Conservation (phyloP, 2,329 filamentous ascomycete genomes). For the Ceratocystis destructans region DNA sequence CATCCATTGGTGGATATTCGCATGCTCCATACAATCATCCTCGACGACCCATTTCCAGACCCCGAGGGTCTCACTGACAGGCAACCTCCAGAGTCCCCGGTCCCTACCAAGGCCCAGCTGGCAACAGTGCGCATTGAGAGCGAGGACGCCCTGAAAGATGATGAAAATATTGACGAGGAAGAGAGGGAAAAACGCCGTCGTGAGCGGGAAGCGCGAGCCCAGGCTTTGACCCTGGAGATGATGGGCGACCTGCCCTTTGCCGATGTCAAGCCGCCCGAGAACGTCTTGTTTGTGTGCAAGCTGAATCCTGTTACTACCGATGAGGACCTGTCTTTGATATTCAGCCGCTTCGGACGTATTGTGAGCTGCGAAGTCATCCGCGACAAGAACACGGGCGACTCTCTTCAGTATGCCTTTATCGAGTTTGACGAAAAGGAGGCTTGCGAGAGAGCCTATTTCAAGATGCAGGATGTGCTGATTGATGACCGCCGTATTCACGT, state of each 20-base stretch:
- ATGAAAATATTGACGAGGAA: conserved; percentile 60
- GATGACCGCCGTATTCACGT: conserved; percentile 97
- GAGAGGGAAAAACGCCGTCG: conserved; percentile 65
- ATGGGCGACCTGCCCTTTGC: conserved; percentile 95
- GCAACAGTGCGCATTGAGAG: conserved; percentile 85
- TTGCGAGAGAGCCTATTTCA: conserved; percentile 92
- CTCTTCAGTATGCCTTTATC: conserved; percentile 93
- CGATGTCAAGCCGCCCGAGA: conserved; percentile 93
- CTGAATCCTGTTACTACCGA: conserved; percentile 93
- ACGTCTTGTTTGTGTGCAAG: conserved; percentile 96
- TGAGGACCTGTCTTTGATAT: conserved; percentile 88
- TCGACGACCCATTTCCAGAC: conserved; percentile 87
- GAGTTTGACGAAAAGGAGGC: conserved; percentile 88
- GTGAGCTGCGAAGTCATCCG: conserved; percentile 91
- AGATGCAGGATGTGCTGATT: conserved; percentile 96
- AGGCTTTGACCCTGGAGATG: conserved; percentile 91
- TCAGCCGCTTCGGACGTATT: conserved; percentile 91
- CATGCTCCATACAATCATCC: conserved; percentile 78
- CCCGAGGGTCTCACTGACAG: conserved; percentile 48
- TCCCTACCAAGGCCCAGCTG: conserved; percentile 71
- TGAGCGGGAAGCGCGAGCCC: conserved; percentile 81
- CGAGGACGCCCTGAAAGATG: conserved; percentile 66
- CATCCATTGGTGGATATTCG: conserved; percentile 87
- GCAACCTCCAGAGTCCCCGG: conserved; percentile 65
- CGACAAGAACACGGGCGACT: conserved; percentile 87